These are phyloP conservation scores for Aspergillus phoenicis DNA, from an alignment of 2,329 filamentous ascomycete species.

Conservation along the genomic window DNA sequence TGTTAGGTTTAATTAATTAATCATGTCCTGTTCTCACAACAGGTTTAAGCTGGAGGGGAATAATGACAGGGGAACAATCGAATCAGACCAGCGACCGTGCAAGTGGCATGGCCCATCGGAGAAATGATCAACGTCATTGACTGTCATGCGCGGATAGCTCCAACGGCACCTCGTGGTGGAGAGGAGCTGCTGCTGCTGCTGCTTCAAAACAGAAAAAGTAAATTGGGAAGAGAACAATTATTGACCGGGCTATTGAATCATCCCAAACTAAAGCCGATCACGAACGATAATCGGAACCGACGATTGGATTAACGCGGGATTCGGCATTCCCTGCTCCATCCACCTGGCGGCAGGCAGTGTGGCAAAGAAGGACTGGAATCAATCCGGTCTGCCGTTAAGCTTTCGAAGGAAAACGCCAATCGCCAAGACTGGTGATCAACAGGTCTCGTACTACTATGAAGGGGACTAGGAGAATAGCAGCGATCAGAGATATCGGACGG, in stretches of 20 bases:
- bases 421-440: neutral
- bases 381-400: neutral
- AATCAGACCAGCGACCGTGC: neutral
- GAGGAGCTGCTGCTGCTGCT: neutral
- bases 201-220: neutral
- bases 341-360: neutral
- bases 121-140: conserved; percentile 14
- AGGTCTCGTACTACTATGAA: neutral
- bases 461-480: neutral
- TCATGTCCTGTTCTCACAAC: neutral
- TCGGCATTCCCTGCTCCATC: neutral
- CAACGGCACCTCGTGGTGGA: neutral
- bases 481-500: neutral
- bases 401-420: neutral
- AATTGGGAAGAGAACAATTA: neutral
- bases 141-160: neutral
- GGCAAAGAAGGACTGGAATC: conserved; percentile 2
- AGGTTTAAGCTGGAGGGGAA: neutral
- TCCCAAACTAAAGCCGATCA: neutral
- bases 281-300: too few relatives aligned
- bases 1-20: neutral
- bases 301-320: neutral
- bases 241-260: neutral
- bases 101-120: neutral
- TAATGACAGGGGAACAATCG: neutral